Base-by-base conservation (phyloP, 148 eudicot species). In the Fagopyrum tataricum region DNA sequence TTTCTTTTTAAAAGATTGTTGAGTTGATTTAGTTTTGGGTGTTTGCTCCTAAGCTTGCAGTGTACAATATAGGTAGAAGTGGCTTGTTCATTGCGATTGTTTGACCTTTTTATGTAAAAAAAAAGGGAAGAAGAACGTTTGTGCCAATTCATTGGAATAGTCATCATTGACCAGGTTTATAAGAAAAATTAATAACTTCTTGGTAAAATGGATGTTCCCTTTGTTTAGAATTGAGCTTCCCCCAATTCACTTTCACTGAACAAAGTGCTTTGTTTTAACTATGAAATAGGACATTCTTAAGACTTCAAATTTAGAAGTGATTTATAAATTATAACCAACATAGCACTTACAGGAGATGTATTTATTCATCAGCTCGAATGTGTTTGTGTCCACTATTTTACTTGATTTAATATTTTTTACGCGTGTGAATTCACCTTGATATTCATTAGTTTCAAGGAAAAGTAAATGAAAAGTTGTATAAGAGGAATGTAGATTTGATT, bases 81-180 rank as follows among this genome's bases (percentile, higher is more conserved):
- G 66, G 40, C 3, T 59, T 59, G 66, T 24, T 23, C 40, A 24
- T 10, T 24, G 66, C 24, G 40, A 59, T 59, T 59, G 66, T 24
- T 59, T 59, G 66, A 59, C 66, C 66, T 2, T 18, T 55, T 55
- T 18, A 55, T 59, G 66, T 10, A 23, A 23, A 52, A 52, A 53
- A 37, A 58, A n/a, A n/a, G n/a, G n/a, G n/a, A 58, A 23, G 37
- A 21, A 58, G 64, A 62, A 62, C 68, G 37, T 42, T 31, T 21
- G 59, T 20, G 68, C 40, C 68, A 31, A 31, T 62, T 62, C 18
- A 62, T 62, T 37, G 26, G 43, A 37, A 62, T 26, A 62, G 68
- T 62, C 68, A 62, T 18, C 68, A 26, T 62, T 37, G 43, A 37
- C 68, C 68, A 62, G 43, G 2, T 62, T 41, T 17, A 6, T 1